Conservation (phyloP, 257 asterid species). For the Jaltomata sinuosa region DNA sequence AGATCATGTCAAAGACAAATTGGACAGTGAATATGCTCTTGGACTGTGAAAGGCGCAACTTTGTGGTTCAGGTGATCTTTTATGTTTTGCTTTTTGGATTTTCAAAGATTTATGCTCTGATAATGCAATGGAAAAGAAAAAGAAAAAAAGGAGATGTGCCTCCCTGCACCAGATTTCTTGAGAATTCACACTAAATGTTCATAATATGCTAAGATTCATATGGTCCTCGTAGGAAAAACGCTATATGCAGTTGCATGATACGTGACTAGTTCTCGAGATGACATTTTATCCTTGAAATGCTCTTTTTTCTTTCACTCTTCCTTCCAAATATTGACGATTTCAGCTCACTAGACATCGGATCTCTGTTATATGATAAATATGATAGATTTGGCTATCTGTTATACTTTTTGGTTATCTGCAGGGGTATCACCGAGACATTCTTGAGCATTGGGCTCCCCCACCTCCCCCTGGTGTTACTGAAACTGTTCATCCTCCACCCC, state of each 20-base stretch:
- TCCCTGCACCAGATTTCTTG: background rate
- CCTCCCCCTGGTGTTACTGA: conserved; percentile 24
- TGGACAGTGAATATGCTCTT: conserved; percentile 77
- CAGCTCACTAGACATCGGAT: background rate
- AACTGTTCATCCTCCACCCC: conserved; percentile 40
- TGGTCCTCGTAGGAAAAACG: background rate
- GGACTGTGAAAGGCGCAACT: conserved; percentile 95
- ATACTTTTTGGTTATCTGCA: conserved; percentile 8
- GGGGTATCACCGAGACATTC: conserved; percentile 86
- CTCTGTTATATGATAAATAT: background rate
- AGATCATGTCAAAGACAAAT: conserved; percentile 65
- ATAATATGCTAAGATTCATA: background rate
- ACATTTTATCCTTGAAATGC: background rate
- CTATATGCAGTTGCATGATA: background rate
- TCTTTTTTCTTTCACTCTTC: background rate
- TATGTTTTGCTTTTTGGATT: background rate
- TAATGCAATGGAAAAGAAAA: background rate
- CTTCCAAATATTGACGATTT: background rate
- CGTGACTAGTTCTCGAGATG: background rate
- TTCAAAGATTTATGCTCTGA: background rate
- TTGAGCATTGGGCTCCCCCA: conserved; percentile 51
- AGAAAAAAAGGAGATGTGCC: background rate
- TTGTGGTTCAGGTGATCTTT: conserved; percentile 73
- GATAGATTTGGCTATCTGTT: background rate
- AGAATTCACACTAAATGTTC: background rate